These are phyloP conservation scores for Puccinia triticina DNA, from an alignment of 1,284 basidiomycete species.

Conservation along the genomic window DNA sequence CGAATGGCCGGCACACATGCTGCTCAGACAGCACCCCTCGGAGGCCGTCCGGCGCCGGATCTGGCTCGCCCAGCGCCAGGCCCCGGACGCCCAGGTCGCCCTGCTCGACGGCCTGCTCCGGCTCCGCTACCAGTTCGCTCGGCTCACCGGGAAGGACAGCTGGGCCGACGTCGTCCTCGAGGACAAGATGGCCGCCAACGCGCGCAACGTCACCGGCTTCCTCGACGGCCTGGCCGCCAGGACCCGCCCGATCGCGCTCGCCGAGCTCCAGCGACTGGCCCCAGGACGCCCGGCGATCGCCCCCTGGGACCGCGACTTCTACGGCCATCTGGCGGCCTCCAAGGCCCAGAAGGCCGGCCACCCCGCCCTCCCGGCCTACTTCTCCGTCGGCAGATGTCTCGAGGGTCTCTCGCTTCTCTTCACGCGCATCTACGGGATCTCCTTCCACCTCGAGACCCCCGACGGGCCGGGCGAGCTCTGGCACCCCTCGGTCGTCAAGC, in stretches of 20 bases:
- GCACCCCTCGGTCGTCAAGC: conserved; percentile 25
- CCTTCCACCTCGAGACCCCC: conserved; percentile 68
- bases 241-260: conserved; percentile 73
- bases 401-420: conserved; percentile 84
- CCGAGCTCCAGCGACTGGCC: conserved; percentile 74
- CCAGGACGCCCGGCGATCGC: conserved; percentile 65
- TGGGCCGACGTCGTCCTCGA: conserved; percentile 80
- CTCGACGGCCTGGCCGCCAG: conserved; percentile 67
- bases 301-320: conserved; percentile 92
- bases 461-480: conserved; percentile 60
- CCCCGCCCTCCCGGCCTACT: conserved; percentile 69
- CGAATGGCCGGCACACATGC: conserved; percentile 41
- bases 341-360: conserved; percentile 12
- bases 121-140: conserved; percentile 76
- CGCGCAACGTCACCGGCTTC: conserved; percentile 58
- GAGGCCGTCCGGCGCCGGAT: conserved; percentile 48
- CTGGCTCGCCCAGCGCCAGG: conserved; percentile 49
- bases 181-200: conserved; percentile 93
- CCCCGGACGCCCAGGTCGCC: conserved; percentile 67
- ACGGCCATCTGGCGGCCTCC: conserved; percentile 58
- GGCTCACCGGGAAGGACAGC: conserved; percentile 76
- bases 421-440: conserved; percentile 81
- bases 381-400: conserved; percentile 80
- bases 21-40: conserved; percentile 52
- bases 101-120: conserved; percentile 75